These are phyloP conservation scores for Penicillium atrosanguineum DNA, from an alignment of 495 filamentous ascomycete species.

Conservation along the genomic window DNA sequence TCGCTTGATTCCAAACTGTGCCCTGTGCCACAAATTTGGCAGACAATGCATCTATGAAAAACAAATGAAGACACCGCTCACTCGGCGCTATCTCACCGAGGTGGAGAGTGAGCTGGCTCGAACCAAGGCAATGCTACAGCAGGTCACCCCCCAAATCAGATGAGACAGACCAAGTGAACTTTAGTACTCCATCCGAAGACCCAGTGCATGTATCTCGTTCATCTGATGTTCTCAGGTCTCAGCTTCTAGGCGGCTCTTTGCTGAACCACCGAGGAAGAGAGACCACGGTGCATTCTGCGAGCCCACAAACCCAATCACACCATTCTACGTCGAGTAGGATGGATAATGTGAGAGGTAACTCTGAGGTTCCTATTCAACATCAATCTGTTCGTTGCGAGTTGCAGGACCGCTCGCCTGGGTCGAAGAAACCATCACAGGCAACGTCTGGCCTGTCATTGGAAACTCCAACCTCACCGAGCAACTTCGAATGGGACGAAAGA, in stretches of 20 bases:
- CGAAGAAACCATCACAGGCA: background rate
- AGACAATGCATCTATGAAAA: conserved; percentile 16
- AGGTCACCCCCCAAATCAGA: background rate
- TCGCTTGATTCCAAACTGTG: conserved; percentile 12
- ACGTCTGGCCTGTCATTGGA: conserved; percentile 6
- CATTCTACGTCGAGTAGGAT: background rate
- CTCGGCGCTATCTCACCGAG: conserved; percentile 10
- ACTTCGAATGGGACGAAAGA: conserved; percentile 20
- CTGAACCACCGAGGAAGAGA: background rate
- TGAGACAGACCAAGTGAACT: background rate
- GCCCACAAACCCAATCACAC: background rate
- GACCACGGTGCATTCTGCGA: background rate
- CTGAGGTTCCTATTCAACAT: background rate
- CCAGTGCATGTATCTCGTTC: background rate
- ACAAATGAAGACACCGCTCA: conserved; percentile 11
- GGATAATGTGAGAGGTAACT: background rate
- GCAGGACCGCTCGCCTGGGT: background rate
- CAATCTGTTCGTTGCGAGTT: background rate
- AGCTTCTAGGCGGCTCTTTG: background rate
- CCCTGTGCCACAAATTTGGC: conserved; percentile 8
- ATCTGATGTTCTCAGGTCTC: background rate
- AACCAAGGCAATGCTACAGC: conserved; percentile 10
- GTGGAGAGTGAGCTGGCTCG: conserved; percentile 17
- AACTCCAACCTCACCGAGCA: conserved; percentile 6
- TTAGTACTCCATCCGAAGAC: background rate